These are phyloP conservation scores for Fusarium cicatricum DNA, from an alignment of 2,329 filamentous ascomycete genomes.

Conservation along the genomic window DNA sequence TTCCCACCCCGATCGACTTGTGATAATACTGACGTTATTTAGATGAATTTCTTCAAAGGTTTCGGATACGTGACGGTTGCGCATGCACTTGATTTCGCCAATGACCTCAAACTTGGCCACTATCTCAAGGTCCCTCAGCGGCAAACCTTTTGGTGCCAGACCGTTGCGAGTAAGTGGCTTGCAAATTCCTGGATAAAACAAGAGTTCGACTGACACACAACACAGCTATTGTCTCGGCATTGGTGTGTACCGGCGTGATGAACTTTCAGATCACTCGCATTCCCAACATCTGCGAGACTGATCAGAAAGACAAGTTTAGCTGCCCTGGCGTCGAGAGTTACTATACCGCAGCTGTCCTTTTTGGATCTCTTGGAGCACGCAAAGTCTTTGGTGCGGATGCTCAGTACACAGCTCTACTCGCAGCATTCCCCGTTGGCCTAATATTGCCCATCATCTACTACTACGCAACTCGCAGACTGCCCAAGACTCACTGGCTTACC, in stretches of 20 bases:
- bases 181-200: accelerated
- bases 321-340: slow-evolving; percentile 52
- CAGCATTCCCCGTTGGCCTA: slow-evolving; percentile 53
- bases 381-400: slow-evolving; percentile 49
- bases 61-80: slow-evolving; percentile 50
- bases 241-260: slow-evolving; percentile 48
- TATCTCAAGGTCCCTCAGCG: slow-evolving; percentile 57
- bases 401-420: slow-evolving; percentile 48
- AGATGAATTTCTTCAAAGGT: slow-evolving; percentile 58
- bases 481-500: slow-evolving; percentile 46
- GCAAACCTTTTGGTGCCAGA: slow-evolving; percentile 47
- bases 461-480: slow-evolving; percentile 46
- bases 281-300: slow-evolving; percentile 47
- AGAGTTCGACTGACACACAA: background rate
- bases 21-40: background rate
- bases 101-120: slow-evolving; percentile 48
- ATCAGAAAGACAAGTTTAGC: slow-evolving; percentile 48
- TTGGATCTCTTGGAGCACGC: slow-evolving; percentile 50
- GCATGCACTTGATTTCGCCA: slow-evolving; percentile 49
- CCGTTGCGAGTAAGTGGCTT: slow-evolving; percentile 40
- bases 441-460: slow-evolving; percentile 50
- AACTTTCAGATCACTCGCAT: slow-evolving; percentile 50
- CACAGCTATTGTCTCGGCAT: slow-evolving; percentile 44
- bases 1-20: too few species aligned
- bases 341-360: slow-evolving; percentile 51